Conservation (phyloP, 345 rosid genomes). For the Camelina neglecta region DNA sequence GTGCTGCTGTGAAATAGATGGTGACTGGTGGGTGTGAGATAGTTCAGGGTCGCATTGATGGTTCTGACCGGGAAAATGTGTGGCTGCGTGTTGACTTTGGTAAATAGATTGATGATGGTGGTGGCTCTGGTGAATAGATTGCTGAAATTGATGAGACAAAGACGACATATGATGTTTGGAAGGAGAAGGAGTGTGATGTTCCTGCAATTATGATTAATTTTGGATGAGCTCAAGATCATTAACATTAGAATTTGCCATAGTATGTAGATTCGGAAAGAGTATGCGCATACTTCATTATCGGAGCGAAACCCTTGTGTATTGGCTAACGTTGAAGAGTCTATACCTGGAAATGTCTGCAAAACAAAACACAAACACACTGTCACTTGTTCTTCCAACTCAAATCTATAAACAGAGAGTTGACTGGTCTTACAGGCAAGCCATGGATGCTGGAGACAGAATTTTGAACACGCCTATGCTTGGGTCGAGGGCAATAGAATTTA, state of each 20-base stretch:
- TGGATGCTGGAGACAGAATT: slow-evolving; percentile 59
- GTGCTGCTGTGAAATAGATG: slow-evolving; percentile 78
- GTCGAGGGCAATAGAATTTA: slow-evolving; percentile 92
- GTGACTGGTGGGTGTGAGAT: slow-evolving; percentile 69
- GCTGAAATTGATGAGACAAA: slow-evolving; percentile 73
- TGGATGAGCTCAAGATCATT: slow-evolving; percentile 19
- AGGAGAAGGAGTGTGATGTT: slow-evolving; percentile 51
- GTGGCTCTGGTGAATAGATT: slow-evolving; percentile 62
- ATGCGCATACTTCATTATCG: slow-evolving; percentile 55
- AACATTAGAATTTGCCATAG: background rate
- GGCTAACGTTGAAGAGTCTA: slow-evolving; percentile 59
- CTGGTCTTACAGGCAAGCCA: slow-evolving; percentile 65
- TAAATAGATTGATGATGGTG: slow-evolving; percentile 71
- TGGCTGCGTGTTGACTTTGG: slow-evolving; percentile 57
- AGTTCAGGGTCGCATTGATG: slow-evolving; percentile 77
- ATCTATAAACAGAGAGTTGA: background rate
- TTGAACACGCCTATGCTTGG: slow-evolving; percentile 72
- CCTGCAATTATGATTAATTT: slow-evolving; percentile 42
- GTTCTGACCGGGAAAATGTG: slow-evolving; percentile 65
- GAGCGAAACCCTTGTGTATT: slow-evolving; percentile 70
- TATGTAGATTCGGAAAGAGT: background rate
- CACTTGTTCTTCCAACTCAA: slow-evolving; percentile 6
- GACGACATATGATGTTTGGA: slow-evolving; percentile 73
- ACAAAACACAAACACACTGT: slow-evolving; percentile 37
- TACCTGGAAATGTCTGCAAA: slow-evolving; percentile 61